These are phyloP conservation scores for Acmispon strigosus DNA, from an alignment of 306 rosid genomes.

Conservation along the genomic window DNA sequence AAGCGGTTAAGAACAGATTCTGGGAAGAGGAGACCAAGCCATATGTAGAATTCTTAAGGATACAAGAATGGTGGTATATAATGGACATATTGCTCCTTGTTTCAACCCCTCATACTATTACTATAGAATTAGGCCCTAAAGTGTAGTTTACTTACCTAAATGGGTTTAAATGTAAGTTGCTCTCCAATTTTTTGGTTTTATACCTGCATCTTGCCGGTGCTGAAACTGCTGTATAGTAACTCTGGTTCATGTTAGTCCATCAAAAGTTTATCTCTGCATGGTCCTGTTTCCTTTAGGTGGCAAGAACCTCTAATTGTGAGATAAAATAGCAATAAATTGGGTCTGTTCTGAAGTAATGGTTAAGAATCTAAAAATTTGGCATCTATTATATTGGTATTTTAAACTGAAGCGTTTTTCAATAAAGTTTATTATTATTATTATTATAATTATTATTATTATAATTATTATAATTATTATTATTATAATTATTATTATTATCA, in stretches of 20 bases:
- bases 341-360: too few species aligned
- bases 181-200: slow-evolving; percentile 16
- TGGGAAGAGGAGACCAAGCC: slow-evolving; percentile 94
- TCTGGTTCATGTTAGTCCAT: slow-evolving; percentile 17
- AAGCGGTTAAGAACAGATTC: slow-evolving; percentile 89
- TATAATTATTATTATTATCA: too few species aligned
- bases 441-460: too few species aligned
- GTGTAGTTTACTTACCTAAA: slow-evolving; percentile 30
- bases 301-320: background rate
- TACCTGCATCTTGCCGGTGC: slow-evolving; percentile 32
- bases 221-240: slow-evolving; percentile 52
- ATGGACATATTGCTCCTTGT: slow-evolving; percentile 29
- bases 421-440: too few species aligned
- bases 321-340: background rate
- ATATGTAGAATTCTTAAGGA: slow-evolving; percentile 35
- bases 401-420: too few species aligned
- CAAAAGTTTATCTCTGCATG: background rate
- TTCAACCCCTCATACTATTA: slow-evolving; percentile 40
- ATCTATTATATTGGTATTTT: too few species aligned
- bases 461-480: too few species aligned
- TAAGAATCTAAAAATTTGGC: too few species aligned
- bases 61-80: slow-evolving; percentile 8
- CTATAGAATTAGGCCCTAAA: slow-evolving; percentile 39
- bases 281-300: background rate
- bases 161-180: slow-evolving; percentile 25